phyloP scores from a whole-genome alignment of 129 eudicot genomes.

The Oenanthe sinensis region DNA sequence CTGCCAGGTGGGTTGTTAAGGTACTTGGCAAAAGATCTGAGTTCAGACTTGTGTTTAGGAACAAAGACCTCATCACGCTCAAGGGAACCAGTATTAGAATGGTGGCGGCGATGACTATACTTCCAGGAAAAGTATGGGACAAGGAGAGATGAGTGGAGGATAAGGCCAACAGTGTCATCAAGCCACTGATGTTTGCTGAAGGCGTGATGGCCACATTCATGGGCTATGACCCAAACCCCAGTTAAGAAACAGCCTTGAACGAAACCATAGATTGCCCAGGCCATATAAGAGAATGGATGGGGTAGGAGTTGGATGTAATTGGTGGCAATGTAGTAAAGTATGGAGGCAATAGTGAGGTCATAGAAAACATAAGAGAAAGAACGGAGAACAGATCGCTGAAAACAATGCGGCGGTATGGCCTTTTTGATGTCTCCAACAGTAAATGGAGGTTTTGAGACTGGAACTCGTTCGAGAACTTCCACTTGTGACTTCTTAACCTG shows the following conservation, averaged over 20 bases:
- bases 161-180: slow-evolving; percentile 18
- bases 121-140: slow-evolving; percentile 23
- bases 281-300: slow-evolving; percentile 6
- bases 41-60: slow-evolving; percentile 9
- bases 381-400: slow-evolving; percentile 37
- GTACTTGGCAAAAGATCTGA: slow-evolving; percentile 13
- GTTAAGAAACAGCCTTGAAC: slow-evolving; percentile 16
- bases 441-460: slow-evolving; percentile 34
- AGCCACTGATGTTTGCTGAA: slow-evolving; percentile 21
- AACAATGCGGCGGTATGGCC: slow-evolving; percentile 40
- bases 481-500: slow-evolving; percentile 9
- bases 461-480: slow-evolving; percentile 29
- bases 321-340: slow-evolving; percentile 15
- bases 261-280: slow-evolving; percentile 12
- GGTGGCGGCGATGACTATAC: slow-evolving; percentile 17
- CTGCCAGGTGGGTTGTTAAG: slow-evolving; percentile 18
- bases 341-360: slow-evolving; percentile 11
- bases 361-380: slow-evolving; percentile 23
- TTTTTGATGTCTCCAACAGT: slow-evolving; percentile 34
- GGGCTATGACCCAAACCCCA: slow-evolving; percentile 20
- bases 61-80: slow-evolving; percentile 18
- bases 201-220: slow-evolving; percentile 21
- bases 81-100: slow-evolving; percentile 16
- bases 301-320: slow-evolving; percentile 18
- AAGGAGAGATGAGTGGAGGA: slow-evolving; percentile 17